These are phyloP conservation scores for Penicillium canariense DNA, from an alignment of 495 filamentous ascomycete species.

Conservation along the genomic window DNA sequence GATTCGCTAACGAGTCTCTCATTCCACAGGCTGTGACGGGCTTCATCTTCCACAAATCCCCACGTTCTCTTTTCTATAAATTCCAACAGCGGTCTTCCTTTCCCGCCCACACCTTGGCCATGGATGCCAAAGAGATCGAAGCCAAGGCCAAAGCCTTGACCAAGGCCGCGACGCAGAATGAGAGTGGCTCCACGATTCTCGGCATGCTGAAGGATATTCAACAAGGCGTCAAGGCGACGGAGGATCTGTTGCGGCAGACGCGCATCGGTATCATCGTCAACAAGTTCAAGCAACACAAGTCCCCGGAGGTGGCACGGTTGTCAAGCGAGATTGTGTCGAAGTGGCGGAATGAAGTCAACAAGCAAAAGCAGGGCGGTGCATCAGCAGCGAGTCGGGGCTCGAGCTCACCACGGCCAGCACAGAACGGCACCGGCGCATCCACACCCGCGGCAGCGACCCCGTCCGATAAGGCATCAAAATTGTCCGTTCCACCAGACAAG, in stretches of 20 bases:
- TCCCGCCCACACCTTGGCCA: slow-evolving; percentile 33
- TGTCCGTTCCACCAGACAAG: slow-evolving; percentile 71
- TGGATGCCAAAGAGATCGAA: slow-evolving; percentile 82
- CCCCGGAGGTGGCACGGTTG: slow-evolving; percentile 70
- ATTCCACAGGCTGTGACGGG: slow-evolving; percentile 2
- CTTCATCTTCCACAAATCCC: background rate
- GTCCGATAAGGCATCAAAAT: slow-evolving; percentile 50
- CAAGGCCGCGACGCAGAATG: slow-evolving; percentile 69
- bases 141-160: slow-evolving; percentile 66
- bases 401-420: slow-evolving; percentile 39
- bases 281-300: slow-evolving; percentile 69
- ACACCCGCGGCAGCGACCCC: slow-evolving; percentile 41
- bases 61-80: background rate
- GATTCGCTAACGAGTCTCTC: background rate
- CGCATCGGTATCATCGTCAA: slow-evolving; percentile 88
- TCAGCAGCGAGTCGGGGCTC: slow-evolving; percentile 42
- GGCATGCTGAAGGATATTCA: slow-evolving; percentile 73
- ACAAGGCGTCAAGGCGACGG: slow-evolving; percentile 74
- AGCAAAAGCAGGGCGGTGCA: slow-evolving; percentile 58
- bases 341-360: slow-evolving; percentile 81
- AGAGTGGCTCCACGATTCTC: slow-evolving; percentile 63
- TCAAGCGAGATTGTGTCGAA: slow-evolving; percentile 79
- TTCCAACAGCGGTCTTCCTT: background rate
- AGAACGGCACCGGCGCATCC: slow-evolving; percentile 40
- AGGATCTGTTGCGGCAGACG: slow-evolving; percentile 81